Percentiles rank a stretch among this genome's conserved stretches.
These are phyloP conservation scores for Darksidea phi DNA, from an alignment of 495 filamentous ascomycete species.

Conservation along the genomic window DNA sequence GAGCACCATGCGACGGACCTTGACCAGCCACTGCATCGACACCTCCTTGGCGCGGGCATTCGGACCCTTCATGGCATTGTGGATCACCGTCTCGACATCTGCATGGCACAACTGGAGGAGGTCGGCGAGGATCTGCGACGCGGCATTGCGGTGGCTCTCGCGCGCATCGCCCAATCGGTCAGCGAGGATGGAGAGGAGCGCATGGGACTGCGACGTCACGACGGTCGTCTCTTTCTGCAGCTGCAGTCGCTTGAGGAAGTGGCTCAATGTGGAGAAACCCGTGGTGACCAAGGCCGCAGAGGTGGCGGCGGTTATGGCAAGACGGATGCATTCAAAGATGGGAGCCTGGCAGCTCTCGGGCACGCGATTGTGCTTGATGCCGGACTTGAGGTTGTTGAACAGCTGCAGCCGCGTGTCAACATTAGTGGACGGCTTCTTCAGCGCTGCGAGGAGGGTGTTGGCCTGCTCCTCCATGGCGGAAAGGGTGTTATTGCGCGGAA, in stretches of 20 bases:
- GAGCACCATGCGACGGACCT: slow-evolving; percentile 52
- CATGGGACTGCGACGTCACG: slow-evolving; percentile 61
- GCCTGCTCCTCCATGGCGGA: slow-evolving; percentile 58
- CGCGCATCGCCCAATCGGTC: slow-evolving; percentile 88
- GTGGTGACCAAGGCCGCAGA: slow-evolving; percentile 62
- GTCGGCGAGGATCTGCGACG: slow-evolving; percentile 70
- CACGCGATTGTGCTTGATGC: slow-evolving; percentile 85
- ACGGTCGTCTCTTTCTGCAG: slow-evolving; percentile 75
- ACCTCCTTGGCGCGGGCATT: slow-evolving; percentile 80
- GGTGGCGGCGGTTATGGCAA: slow-evolving; percentile 69
- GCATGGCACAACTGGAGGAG: slow-evolving; percentile 62
- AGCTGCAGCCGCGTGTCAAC: slow-evolving; percentile 69
- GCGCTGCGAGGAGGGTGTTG: slow-evolving; percentile 60
- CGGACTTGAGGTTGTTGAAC: slow-evolving; percentile 72
- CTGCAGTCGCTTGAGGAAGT: slow-evolving; percentile 76
- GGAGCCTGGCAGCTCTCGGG: slow-evolving; percentile 67
- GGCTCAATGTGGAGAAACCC: slow-evolving; percentile 80
- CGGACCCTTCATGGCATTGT: slow-evolving; percentile 73
- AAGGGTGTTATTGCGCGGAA: slow-evolving; percentile 28
- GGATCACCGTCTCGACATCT: slow-evolving; percentile 77
- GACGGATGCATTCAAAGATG: slow-evolving; percentile 71
- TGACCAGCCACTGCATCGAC: slow-evolving; percentile 73
- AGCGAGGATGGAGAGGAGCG: slow-evolving; percentile 67
- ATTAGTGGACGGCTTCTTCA: slow-evolving; percentile 65
- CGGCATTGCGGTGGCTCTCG: slow-evolving; percentile 71